These are phyloP conservation scores for Phytophthora agathidicida DNA, from an alignment of 352 stramenopile species.

Conservation along the genomic window DNA sequence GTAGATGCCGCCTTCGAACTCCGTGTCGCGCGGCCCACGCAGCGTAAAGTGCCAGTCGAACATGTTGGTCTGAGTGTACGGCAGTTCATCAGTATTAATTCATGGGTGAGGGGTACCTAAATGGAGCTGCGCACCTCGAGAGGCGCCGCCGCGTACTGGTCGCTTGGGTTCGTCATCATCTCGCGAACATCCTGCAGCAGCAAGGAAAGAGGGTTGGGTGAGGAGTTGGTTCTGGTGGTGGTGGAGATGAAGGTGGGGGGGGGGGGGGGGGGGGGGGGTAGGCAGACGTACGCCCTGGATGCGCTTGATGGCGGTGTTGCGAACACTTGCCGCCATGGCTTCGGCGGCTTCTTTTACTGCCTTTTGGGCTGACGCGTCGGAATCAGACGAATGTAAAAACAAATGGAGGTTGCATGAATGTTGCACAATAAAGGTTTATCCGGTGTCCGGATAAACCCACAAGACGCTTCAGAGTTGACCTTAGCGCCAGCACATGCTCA, in stretches of 20 bases:
- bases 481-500: too few relatives aligned
- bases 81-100: not conserved
- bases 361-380: conserved; percentile 14
- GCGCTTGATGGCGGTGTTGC: conserved; percentile 87
- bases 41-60: conserved; percentile 98
- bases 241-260: not conserved
- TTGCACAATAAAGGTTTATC: too few relatives aligned
- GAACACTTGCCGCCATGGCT: conserved; percentile 55
- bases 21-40: conserved; percentile 94
- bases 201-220: not conserved
- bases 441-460: too few relatives aligned
- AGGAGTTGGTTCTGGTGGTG: not conserved
- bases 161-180: conserved; percentile 89
- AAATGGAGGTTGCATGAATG: too few relatives aligned
- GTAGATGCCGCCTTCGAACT: conserved; percentile 98
- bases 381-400: conserved; percentile 6
- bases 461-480: too few relatives aligned
- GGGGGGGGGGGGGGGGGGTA: not conserved
- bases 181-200: conserved; percentile 77
- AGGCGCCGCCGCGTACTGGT: conserved; percentile 80
- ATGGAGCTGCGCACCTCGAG: conserved; percentile 52
- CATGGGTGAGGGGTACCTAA: not conserved
- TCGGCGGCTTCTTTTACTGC: not conserved
- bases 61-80: conserved; percentile 74
- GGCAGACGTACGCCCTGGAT: conserved; percentile 69